A percentile compares a stretch with the other conserved stretches of the same genome.
Evolutionary conservation across 2,329 filamentous ascomycete species (phyloP).

Genomic region (Aspergillus pseudotamarii): DNA sequence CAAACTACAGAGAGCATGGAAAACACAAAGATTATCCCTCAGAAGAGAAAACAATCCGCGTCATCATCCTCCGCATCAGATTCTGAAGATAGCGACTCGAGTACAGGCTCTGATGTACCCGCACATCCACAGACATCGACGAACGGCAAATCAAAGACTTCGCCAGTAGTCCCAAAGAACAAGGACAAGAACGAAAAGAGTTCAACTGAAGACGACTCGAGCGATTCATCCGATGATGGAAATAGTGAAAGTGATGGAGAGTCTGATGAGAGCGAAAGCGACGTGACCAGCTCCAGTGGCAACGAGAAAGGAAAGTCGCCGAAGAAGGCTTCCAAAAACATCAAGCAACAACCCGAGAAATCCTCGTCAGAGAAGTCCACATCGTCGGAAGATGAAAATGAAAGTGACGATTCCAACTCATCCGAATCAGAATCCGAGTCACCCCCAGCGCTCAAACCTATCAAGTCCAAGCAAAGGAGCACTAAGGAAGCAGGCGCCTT

Average conservation of each 20-base stretch:
- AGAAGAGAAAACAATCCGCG: background rate
- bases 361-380: background rate
- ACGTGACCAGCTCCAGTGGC: constrained; percentile 15
- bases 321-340: background rate
- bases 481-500: background rate
- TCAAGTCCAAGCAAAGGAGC: background rate
- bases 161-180: background rate
- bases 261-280: constrained; percentile 11
- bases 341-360: background rate
- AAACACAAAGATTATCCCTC: background rate
- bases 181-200: background rate
- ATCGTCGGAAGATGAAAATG: background rate
- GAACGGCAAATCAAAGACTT: background rate
- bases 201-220: background rate
- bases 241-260: constrained; percentile 10
- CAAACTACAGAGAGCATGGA: background rate
- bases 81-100: background rate
- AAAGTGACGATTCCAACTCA: background rate
- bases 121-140: background rate
- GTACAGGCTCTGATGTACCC: background rate
- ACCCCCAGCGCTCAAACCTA: background rate
- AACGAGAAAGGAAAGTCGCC: background rate
- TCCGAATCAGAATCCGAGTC: background rate
- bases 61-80: background rate
- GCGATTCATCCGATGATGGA: background rate